Conservation (phyloP, 164 flowering plant genomes). For the Warburgia ugandensis region DNA sequence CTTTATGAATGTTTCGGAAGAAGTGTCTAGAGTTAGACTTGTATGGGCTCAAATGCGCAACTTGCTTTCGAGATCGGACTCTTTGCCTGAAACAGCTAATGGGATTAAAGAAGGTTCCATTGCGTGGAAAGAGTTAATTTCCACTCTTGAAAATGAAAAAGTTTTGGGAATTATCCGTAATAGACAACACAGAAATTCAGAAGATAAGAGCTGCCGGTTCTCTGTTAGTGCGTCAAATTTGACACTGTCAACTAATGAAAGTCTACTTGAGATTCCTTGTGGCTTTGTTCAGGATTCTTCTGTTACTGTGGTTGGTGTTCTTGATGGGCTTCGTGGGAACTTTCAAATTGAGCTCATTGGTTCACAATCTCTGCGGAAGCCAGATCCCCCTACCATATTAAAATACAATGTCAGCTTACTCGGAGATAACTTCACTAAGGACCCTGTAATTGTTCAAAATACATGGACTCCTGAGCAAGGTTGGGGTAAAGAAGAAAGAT, state of each 20-base stretch:
- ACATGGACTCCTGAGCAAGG: constrained; percentile 63
- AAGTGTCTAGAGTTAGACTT: constrained; percentile 38
- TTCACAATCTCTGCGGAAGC: constrained; percentile 32
- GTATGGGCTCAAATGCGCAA: constrained; percentile 56
- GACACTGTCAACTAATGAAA: constrained; percentile 16
- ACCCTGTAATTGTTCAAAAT: constrained; percentile 63
- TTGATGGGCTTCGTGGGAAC: constrained; percentile 35
- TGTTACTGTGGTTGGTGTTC: constrained; percentile 65
- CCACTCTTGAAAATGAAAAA: constrained; percentile 33
- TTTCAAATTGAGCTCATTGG: constrained; percentile 63
- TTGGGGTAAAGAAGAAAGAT: constrained; percentile 77
- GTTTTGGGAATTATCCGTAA: constrained; percentile 10
- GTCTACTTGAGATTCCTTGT: constrained; percentile 61
- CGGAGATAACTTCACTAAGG: constrained; percentile 50
- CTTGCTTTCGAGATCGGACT: constrained; percentile 61
- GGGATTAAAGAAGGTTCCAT: constrained; percentile 77
- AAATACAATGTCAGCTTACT: constrained; percentile 56
- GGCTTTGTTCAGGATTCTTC: constrained; percentile 84
- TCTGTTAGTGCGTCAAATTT: constrained; percentile 29
- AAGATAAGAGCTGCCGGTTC: constrained; percentile 40
- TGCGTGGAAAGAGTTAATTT: constrained; percentile 56
- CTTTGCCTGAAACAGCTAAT: constrained; percentile 64
- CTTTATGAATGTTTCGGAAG: constrained; percentile 23
- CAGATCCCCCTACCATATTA: constrained; percentile 46
- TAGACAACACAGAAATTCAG: constrained; percentile 5